Conservation (phyloP, 2,329 filamentous ascomycete species). For the Trichoderma citrinoviride region DNA sequence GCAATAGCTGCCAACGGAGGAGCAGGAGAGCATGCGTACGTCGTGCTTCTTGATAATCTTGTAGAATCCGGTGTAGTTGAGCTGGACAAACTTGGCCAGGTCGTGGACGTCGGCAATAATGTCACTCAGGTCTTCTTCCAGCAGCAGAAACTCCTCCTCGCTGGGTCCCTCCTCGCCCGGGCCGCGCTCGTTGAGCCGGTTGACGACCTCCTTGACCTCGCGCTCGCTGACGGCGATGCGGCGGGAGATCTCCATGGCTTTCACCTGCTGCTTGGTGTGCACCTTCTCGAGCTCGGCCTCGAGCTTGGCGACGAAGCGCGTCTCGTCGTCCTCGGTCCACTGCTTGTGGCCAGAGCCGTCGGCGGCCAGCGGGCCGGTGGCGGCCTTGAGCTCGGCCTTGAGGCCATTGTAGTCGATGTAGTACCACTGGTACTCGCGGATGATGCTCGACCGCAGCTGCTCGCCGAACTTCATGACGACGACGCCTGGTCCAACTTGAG, state of each 20-base stretch:
- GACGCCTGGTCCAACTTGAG: slow-evolving; percentile 47
- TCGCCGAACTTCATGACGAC: slow-evolving; percentile 85
- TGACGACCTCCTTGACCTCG: slow-evolving; percentile 86
- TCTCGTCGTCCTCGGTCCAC: slow-evolving; percentile 93
- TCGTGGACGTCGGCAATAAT: slow-evolving; percentile 99
- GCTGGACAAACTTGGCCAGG: slow-evolving; percentile 93
- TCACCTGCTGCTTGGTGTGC: slow-evolving; percentile 94
- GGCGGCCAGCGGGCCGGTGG: slow-evolving; percentile 52
- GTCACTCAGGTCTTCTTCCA: slow-evolving; percentile 94
- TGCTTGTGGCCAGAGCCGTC: slow-evolving; percentile 50
- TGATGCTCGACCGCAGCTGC: slow-evolving; percentile 91
- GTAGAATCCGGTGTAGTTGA: slow-evolving; percentile 99
- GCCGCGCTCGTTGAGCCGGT: slow-evolving; percentile 64
- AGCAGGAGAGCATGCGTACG: slow-evolving; percentile 47
- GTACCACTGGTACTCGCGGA: slow-evolving; percentile 96
- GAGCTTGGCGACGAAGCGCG: slow-evolving; percentile 78
- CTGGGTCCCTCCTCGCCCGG: slow-evolving; percentile 59
- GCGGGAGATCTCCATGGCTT: slow-evolving; percentile 91
- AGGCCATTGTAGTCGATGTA: slow-evolving; percentile 97
- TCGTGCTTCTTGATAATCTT: slow-evolving; percentile 99
- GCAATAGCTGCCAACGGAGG: slow-evolving; percentile 1
- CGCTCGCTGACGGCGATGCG: slow-evolving; percentile 84
- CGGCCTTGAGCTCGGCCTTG: slow-evolving; percentile 79
- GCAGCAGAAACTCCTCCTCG: slow-evolving; percentile 89
- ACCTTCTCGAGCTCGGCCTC: slow-evolving; percentile 96